Conservation (phyloP, 2,329 filamentous ascomycete genomes). For the Arachnopeziza araneosa region DNA sequence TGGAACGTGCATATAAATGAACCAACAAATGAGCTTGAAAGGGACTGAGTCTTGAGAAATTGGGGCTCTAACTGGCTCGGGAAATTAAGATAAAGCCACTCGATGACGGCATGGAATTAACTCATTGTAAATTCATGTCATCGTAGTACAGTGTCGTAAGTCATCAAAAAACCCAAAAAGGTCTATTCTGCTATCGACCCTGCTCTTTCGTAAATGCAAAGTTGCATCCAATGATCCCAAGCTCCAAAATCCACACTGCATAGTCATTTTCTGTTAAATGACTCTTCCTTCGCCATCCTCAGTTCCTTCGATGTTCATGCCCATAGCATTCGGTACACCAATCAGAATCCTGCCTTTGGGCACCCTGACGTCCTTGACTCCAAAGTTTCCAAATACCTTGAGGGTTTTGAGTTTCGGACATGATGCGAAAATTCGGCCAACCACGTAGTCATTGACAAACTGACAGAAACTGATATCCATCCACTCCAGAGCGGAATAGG, state of each 20-base stretch:
- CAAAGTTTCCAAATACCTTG: slow-evolving; percentile 62
- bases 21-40: too few species aligned
- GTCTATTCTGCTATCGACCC: background rate
- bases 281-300: slow-evolving; percentile 25
- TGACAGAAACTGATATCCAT: slow-evolving; percentile 76
- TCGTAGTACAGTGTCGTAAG: background rate
- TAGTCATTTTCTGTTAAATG: slow-evolving; percentile 7
- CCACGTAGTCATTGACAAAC: slow-evolving; percentile 57
- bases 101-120: too few species aligned
- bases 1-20: too few species aligned
- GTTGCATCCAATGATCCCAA: background rate
- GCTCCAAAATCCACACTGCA: too few species aligned
- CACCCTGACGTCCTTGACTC: slow-evolving; percentile 48
- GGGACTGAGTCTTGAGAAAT: too few species aligned
- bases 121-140: background rate
- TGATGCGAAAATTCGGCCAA: slow-evolving; percentile 57
- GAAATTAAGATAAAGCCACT: too few species aligned
- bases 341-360: slow-evolving; percentile 51
- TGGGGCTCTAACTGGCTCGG: too few species aligned
- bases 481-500: slow-evolving; percentile 63
- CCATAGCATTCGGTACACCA: slow-evolving; percentile 52
- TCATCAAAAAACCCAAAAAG: background rate
- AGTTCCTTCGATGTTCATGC: slow-evolving; percentile 53
- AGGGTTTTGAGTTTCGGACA: slow-evolving; percentile 56
- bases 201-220: background rate